Conservation (phyloP, 163 green algal species). For the Prototheca wickerhamii region DNA sequence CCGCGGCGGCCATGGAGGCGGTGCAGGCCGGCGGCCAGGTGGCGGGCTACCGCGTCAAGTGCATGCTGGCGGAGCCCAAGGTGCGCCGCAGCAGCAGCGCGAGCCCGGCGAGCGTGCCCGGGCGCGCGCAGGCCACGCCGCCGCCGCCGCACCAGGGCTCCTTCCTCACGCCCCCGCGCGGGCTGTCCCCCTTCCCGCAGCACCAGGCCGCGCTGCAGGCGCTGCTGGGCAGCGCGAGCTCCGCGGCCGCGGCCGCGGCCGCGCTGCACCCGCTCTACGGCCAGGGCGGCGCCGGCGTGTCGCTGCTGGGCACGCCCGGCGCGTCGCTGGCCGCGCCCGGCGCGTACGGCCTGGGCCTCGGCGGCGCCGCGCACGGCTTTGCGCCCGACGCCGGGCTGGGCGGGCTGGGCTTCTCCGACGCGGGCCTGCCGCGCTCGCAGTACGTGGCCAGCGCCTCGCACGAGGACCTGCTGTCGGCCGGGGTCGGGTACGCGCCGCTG, state of each 20-base stretch:
- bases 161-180: no score
- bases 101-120: not conserved
- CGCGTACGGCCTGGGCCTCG: no score
- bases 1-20: conserved; percentile 64
- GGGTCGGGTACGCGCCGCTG: no score
- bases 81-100: conserved; percentile 7
- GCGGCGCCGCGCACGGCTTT: not conserved
- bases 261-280: not conserved
- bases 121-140: no score
- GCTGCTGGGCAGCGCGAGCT: no score
- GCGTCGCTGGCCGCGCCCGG: conserved; percentile 4
- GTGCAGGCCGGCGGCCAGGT: conserved; percentile 56
- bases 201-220: not conserved
- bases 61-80: conserved; percentile 86
- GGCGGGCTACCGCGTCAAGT: conserved; percentile 79
- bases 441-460: conserved; percentile 10
- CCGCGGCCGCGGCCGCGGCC: not conserved
- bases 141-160: no score
- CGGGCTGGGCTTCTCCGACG: not conserved
- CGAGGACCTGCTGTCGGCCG: no score
- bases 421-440: not conserved
- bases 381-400: not conserved
- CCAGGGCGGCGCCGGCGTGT: not conserved
- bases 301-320: conserved; percentile 4
- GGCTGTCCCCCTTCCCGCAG: no score